Conservation (phyloP, 257 asterid species). For the Parsonsia alboflavescens region DNA sequence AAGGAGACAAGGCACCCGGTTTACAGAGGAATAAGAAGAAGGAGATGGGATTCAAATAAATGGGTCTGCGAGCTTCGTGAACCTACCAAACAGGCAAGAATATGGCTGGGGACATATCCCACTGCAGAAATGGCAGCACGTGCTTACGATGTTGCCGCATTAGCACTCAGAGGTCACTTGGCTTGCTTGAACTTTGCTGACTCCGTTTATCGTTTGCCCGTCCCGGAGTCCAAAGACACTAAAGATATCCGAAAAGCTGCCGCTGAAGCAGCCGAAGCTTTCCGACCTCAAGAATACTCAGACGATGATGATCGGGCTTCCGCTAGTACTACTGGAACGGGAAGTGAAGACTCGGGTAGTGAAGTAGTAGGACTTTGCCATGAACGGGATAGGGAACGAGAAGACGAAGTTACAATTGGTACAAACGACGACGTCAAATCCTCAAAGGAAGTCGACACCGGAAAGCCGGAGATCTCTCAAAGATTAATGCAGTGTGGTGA, state of each 20-base stretch:
- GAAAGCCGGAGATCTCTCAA: neutral
- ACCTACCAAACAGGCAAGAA: constrained; percentile 47
- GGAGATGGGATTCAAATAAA: constrained; percentile 25
- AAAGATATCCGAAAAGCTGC: constrained; percentile 52
- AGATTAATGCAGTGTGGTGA: no score
- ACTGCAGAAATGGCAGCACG: constrained; percentile 86
- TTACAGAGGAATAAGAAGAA: constrained; percentile 33
- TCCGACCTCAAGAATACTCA: constrained; percentile 17
- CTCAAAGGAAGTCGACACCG: neutral
- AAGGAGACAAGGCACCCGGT: constrained; percentile 39
- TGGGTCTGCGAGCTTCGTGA: constrained; percentile 55
- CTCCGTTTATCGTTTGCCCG: constrained; percentile 46
- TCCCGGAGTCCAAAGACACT: constrained; percentile 36
- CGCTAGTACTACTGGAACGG: neutral
- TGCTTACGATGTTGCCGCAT: constrained; percentile 69
- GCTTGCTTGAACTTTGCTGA: constrained; percentile 70
- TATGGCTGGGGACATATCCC: constrained; percentile 78
- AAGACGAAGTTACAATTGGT: neutral
- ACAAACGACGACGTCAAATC: neutral
- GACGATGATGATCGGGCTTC: neutral
- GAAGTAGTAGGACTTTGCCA: neutral
- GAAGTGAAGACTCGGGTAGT: neutral
- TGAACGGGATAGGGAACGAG: neutral
- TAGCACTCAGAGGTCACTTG: constrained; percentile 50
- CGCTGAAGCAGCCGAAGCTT: constrained; percentile 42